A percentile compares a stretch with the other conserved stretches of the same genome.
Conservation (phyloP, 2,329 filamentous ascomycete species). For the Acephala macrosclerotiorum region DNA sequence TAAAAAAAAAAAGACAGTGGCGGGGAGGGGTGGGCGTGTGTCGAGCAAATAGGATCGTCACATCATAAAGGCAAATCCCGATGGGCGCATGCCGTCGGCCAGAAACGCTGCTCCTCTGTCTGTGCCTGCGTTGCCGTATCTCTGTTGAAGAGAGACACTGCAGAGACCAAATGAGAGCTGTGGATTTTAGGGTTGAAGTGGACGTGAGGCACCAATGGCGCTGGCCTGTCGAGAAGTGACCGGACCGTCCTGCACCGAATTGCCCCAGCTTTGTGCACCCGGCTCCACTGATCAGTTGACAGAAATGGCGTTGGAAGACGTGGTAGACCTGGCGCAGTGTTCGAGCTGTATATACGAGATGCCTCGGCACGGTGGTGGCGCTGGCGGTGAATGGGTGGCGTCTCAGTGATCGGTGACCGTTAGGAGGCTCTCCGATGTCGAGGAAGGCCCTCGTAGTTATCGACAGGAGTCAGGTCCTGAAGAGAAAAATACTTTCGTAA, state of each 20-base stretch:
- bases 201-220: constrained; percentile 15
- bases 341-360: not conserved
- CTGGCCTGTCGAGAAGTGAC: not conserved
- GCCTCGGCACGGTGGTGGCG: not conserved
- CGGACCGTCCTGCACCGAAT: constrained; percentile 15
- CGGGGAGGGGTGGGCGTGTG: constrained; percentile 19
- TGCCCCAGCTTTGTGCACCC: constrained; percentile 6
- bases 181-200: constrained; percentile 11
- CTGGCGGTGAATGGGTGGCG: not conserved
- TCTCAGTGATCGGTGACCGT: not conserved
- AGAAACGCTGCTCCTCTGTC: not conserved
- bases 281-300: constrained; percentile 20
- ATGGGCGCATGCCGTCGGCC: constrained; percentile 22
- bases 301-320: constrained; percentile 2
- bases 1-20: constrained; percentile 18
- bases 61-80: constrained; percentile 39
- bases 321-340: not conserved
- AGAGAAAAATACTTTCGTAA: not conserved
- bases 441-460: not conserved
- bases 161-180: constrained; percentile 13
- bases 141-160: not conserved
- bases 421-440: not conserved
- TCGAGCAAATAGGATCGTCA: constrained; percentile 34
- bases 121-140: not conserved
- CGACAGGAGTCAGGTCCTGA: not conserved